Conservation (phyloP, 2,329 filamentous ascomycete genomes). For the Thielaviopsis musarum region DNA sequence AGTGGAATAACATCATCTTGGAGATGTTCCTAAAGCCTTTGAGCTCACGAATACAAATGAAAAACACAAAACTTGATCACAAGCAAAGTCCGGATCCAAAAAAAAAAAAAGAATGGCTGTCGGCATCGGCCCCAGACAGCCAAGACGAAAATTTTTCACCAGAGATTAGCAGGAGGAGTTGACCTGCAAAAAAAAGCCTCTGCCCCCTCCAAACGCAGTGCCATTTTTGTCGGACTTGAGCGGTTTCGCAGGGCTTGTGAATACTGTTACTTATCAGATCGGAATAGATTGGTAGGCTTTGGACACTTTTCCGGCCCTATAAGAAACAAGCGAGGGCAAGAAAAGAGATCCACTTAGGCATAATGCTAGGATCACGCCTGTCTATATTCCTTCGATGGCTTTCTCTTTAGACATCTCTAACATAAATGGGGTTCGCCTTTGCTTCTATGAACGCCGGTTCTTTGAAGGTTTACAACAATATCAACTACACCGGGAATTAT, state of each 20-base stretch:
- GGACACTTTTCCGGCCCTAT: too few relatives aligned
- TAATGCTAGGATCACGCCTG: too few relatives aligned
- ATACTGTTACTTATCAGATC: conserved; percentile 10
- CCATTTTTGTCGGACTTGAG: background rate
- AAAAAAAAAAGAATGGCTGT: background rate
- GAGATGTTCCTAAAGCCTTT: background rate
- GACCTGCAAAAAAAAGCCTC: background rate
- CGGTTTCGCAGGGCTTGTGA: background rate
- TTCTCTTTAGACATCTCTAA: too few relatives aligned
- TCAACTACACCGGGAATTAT: too few relatives aligned
- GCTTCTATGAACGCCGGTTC: too few relatives aligned
- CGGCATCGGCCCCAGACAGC: background rate
- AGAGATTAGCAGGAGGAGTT: background rate
- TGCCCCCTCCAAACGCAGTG: background rate
- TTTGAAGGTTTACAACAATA: too few relatives aligned
- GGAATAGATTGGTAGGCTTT: conserved; percentile 11
- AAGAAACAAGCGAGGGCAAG: too few relatives aligned
- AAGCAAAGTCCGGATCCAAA: background rate
- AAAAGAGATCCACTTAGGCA: too few relatives aligned
- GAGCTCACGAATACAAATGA: background rate
- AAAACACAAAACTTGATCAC: background rate
- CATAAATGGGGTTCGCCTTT: too few relatives aligned
- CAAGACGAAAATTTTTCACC: background rate
- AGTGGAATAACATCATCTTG: too few relatives aligned
- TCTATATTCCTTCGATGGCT: too few relatives aligned